A percentile compares a stretch with the other conserved stretches of the same genome.
Conservation (phyloP, 2,329 filamentous ascomycete species). For the Geoglossum cookeanum region DNA sequence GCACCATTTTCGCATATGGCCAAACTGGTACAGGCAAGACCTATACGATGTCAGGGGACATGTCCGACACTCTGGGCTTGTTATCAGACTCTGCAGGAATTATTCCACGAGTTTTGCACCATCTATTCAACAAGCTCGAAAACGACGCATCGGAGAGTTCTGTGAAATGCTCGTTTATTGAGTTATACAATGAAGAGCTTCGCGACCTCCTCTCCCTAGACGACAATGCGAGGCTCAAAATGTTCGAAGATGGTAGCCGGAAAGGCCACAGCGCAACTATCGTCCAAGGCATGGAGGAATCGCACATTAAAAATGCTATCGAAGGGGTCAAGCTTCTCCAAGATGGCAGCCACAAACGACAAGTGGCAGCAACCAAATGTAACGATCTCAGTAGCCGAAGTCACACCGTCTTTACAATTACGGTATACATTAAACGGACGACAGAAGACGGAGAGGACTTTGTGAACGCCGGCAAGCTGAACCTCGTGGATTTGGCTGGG, state of each 20-base stretch:
- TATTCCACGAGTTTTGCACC: constrained; percentile 75
- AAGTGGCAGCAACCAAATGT: constrained; percentile 99
- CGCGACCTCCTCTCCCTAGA: constrained; percentile 73
- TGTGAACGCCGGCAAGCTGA: constrained; percentile 80
- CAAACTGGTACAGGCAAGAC: constrained; percentile 97
- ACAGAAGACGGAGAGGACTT: constrained; percentile 76
- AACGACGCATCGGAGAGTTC: constrained; percentile 61
- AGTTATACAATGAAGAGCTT: constrained; percentile 94
- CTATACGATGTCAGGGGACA: constrained; percentile 98
- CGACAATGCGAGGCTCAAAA: constrained; percentile 74
- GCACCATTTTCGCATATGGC: constrained; percentile 95
- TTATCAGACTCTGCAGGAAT: constrained; percentile 86
- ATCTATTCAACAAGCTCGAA: constrained; percentile 72
- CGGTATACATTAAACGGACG: constrained; percentile 68
- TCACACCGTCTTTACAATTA: constrained; percentile 95
- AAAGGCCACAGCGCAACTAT: constrained; percentile 71
- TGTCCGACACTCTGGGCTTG: constrained; percentile 69
- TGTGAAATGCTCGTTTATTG: constrained; percentile 96
- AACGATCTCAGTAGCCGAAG: constrained; percentile 94
- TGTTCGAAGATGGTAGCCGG: constrained; percentile 77
- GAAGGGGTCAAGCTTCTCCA: constrained; percentile 81
- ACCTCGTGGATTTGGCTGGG: constrained; percentile 87
- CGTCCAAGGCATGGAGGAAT: constrained; percentile 96
- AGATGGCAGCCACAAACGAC: constrained; percentile 75
- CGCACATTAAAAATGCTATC: constrained; percentile 67